A percentile compares a stretch with the other conserved stretches of the same genome.
Evolutionary conservation across 2,329 filamentous ascomycete species (phyloP).

Genomic region (Plenodomus tracheiphilus): DNA sequence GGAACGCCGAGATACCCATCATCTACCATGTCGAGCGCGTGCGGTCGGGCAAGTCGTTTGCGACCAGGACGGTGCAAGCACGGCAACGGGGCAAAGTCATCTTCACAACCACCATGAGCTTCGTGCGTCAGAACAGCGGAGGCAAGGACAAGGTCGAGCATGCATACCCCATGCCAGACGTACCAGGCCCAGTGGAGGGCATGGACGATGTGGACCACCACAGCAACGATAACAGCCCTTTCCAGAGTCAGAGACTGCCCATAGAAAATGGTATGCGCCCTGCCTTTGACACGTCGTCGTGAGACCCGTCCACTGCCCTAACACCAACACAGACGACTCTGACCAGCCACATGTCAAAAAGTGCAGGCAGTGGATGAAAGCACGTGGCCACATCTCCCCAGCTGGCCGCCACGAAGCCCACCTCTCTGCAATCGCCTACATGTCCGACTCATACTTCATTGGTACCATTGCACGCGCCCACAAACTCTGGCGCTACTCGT

Average conservation of each 20-base stretch:
- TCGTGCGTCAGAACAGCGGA: constrained; percentile 68
- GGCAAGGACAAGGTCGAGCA: constrained; percentile 66
- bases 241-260: constrained; percentile 60
- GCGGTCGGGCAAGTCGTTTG: constrained; percentile 84
- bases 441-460: constrained; percentile 92
- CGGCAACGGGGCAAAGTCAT: constrained; percentile 85
- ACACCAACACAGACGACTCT: constrained; percentile 41
- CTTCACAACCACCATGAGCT: constrained; percentile 93
- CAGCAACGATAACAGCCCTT: constrained; percentile 52
- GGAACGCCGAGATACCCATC: constrained; percentile 80
- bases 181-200: constrained; percentile 50
- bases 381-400: constrained; percentile 72
- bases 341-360: constrained; percentile 66
- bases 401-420: constrained; percentile 78
- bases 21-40: constrained; percentile 95
- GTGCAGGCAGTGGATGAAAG: constrained; percentile 71
- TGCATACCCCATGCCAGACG: constrained; percentile 57
- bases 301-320: neutral
- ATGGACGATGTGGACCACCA: constrained; percentile 37
- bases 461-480: constrained; percentile 84
- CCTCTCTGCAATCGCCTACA: constrained; percentile 85
- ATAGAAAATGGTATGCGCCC: constrained; percentile 56
- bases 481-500: constrained; percentile 73
- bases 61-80: constrained; percentile 94
- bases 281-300: neutral